Evolutionary conservation across 495 filamentous ascomycete genomes (phyloP).

Genomic region (Aspergillus hancockii): DNA sequence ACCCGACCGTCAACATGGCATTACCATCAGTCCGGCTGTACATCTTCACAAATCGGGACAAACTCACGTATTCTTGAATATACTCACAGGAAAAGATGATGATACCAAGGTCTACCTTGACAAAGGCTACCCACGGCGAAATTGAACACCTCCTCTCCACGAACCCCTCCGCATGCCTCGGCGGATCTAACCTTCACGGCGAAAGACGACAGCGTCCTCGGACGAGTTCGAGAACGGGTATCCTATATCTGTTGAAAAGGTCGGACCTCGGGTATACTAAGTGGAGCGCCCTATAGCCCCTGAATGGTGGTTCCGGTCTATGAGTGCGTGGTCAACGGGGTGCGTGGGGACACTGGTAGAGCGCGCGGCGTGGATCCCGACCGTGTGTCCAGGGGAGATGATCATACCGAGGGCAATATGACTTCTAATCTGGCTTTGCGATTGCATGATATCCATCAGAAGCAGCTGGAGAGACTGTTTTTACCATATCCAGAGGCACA

Average conservation of each 20-base stretch:
- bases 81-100: no score
- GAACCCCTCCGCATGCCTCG: no score
- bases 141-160: no score
- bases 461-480: no score
- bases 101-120: no score
- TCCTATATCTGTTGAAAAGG: slow-evolving; percentile 31
- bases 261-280: slow-evolving; percentile 22
- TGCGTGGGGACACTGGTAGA: slow-evolving; percentile 8
- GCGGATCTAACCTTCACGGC: no score
- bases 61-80: no score
- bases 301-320: slow-evolving; percentile 32
- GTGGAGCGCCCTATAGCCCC: slow-evolving; percentile 34
- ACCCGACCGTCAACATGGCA: no score
- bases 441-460: slow-evolving; percentile 12
- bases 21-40: no score
- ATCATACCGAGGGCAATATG: slow-evolving; percentile 35
- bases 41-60: no score
- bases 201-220: no score
- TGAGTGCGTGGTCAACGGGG: slow-evolving; percentile 14
- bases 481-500: slow-evolving; percentile 33
- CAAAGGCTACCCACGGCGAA: no score
- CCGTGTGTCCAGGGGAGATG: background rate
- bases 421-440: slow-evolving; percentile 32
- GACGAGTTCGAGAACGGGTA: slow-evolving; percentile 43
- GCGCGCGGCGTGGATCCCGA: slow-evolving; percentile 20